A percentile compares a stretch with the other conserved stretches of the same genome.
Evolutionary conservation across 257 asterid species (phyloP).

Genomic region (Mitragyna speciosa): DNA sequence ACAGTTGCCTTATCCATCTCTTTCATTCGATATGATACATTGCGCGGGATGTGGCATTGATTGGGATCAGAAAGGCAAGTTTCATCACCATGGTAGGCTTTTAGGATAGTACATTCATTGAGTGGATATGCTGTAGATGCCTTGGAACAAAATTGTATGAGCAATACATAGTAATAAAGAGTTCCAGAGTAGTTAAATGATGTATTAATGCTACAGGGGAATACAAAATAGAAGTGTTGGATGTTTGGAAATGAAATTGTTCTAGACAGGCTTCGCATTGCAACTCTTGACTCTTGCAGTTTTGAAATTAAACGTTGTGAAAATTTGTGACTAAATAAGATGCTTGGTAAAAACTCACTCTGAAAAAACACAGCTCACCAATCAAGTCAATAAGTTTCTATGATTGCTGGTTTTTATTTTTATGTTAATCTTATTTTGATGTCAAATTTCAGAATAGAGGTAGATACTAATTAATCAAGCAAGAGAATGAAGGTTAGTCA

Average conservation of each 20-base stretch:
- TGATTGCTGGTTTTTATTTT: background rate
- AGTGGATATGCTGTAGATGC: background rate
- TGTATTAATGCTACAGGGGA: background rate
- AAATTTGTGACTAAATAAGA: background rate
- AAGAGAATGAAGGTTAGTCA: background rate
- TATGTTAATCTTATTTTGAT: background rate
- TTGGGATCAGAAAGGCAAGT: slow-evolving; percentile 90
- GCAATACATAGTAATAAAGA: background rate
- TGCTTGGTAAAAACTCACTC: background rate
- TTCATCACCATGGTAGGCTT: background rate
- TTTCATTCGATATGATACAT: slow-evolving; percentile 97
- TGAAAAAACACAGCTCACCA: background rate
- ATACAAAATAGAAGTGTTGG: background rate
- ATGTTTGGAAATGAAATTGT: background rate
- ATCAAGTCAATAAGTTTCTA: background rate
- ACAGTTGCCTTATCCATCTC: slow-evolving; percentile 92
- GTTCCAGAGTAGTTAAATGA: background rate
- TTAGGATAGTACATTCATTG: background rate
- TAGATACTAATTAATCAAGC: background rate
- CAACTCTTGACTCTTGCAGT: background rate
- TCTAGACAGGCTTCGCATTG: background rate
- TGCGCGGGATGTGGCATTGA: slow-evolving; percentile 87
- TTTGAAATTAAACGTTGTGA: background rate
- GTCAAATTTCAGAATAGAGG: background rate
- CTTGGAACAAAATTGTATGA: background rate